A percentile compares a stretch with the other conserved stretches of the same genome.
Conservation (phyloP, 2,329 filamentous ascomycete genomes). For the Pseudogymnoascus sp. region DNA sequence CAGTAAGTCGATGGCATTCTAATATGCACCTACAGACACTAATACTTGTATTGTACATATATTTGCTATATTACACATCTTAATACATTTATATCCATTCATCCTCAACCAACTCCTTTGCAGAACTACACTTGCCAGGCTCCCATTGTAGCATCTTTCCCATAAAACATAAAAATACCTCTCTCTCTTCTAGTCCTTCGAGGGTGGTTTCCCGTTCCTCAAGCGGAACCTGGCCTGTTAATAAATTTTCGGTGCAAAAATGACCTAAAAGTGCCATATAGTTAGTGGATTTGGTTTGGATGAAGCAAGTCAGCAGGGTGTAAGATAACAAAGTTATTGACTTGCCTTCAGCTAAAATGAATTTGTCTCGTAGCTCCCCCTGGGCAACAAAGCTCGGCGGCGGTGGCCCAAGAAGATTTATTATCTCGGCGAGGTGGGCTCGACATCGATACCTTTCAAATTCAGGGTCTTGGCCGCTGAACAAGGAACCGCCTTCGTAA, state of each 20-base stretch:
- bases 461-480: constrained; percentile 23
- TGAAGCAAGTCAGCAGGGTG: too few species aligned
- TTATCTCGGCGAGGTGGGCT: constrained; percentile 41
- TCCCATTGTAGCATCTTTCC: constrained; percentile 27
- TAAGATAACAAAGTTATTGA: not conserved
- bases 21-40: too few species aligned
- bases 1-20: too few species aligned
- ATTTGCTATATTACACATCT: not conserved
- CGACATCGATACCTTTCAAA: not conserved
- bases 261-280: not conserved
- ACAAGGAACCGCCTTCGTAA: constrained; percentile 39
- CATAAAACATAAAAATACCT: constrained; percentile 26
- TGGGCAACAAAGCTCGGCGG: constrained; percentile 20
- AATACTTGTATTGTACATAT: too few species aligned
- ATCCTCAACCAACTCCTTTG: constrained; percentile 25
- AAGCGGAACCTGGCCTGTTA: constrained; percentile 25
- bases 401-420: constrained; percentile 37
- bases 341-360: not conserved
- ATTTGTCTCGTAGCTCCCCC: not conserved
- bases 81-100: not conserved
- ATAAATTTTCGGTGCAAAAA: not conserved
- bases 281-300: not conserved
- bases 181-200: constrained; percentile 25
- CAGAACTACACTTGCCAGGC: constrained; percentile 25
- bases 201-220: constrained; percentile 32